Base-by-base conservation (phyloP, 805 yeast species). In the Candida pseudofarinosa region DNA sequence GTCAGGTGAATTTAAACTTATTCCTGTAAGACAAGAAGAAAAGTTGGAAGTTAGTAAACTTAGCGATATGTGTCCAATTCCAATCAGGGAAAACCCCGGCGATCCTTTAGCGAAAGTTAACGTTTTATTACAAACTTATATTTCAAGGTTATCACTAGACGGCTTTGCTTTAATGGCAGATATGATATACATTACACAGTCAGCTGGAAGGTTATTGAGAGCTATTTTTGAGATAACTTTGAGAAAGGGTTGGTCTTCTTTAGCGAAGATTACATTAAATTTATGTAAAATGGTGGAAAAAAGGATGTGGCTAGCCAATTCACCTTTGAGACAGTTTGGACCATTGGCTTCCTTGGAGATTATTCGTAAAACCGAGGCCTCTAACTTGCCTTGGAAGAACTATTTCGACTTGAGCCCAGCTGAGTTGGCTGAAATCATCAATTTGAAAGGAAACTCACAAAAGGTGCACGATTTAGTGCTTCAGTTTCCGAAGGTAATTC, bases 121-220 rank as follows among this genome's bases (percentile, higher is more conserved):
- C 50, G 79, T 88, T 5, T 62, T 93, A 31, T 65, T 93, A 10
- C 99, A 93, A 56, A 78, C 96, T 0, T 88, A 86, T 54, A 86
- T 93, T n/a, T 85, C 97, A 1, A 65, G 82, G 31, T 66, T 90
- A 18, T 67, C 71, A 7, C 67, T 93, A 14, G 93, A 85, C 0
- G 98, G 98, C 0, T 87, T 88, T 66, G 97, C 97, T 0, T 64
- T 95, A 46, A 80, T 85, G 75, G 81, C 96, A 0, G 99, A 93
- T 67, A 88, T 90, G 96, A 74, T 88, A 3, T 93, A 87, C 58
- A 80, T 93, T 33, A 85, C 93, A 0, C 98, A 93, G 61, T 88
- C 95, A 33, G 97, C 97, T 1, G 91, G 95, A 3, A 76, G 99
- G 56, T 62, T 93, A 32, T 69, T 90, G 43, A 68, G 97, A 44